phyloP scores from a whole-genome alignment of 2,329 filamentous ascomycete species.

The Aspergillus sp. region DNA sequence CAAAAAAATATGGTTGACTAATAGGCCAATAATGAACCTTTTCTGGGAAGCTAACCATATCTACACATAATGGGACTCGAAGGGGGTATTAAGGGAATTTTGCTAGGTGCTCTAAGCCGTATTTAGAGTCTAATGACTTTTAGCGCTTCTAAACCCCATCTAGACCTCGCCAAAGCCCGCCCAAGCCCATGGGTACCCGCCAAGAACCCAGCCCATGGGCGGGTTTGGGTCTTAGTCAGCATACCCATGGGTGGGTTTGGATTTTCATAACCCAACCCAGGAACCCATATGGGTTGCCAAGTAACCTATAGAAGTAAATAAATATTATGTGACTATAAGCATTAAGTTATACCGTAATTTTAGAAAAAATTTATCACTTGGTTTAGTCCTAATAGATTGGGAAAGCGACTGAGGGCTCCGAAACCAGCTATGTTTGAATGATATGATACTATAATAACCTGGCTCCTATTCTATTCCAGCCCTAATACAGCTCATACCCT shows the following conservation, averaged over 20 bases:
- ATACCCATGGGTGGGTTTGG: conserved; percentile 1
- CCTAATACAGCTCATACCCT: conserved; percentile 1
- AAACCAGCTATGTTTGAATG: neutral
- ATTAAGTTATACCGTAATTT: conserved; percentile 1
- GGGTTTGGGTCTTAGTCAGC: neutral
- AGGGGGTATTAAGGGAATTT: too few relatives aligned
- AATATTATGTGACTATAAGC: neutral
- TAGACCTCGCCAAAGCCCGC: conserved; percentile 1
- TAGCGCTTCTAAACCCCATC: too few relatives aligned
- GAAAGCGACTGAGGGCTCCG: neutral
- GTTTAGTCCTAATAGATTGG: neutral
- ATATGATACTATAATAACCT: neutral
- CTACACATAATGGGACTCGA: too few relatives aligned
- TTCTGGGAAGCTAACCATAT: too few relatives aligned
- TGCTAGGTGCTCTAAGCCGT: too few relatives aligned
- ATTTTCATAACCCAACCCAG: conserved; percentile 2
- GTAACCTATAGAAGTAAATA: conserved; percentile 1
- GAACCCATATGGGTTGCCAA: conserved; percentile 1
- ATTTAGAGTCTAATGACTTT: too few relatives aligned
- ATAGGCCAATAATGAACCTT: too few relatives aligned
- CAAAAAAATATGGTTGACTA: too few relatives aligned
- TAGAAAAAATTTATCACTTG: neutral
- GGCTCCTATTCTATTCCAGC: neutral
- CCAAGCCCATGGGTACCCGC: neutral
- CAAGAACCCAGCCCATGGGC: neutral